Conservation (phyloP, 306 rosid genomes). For the Trifolium repens region DNA sequence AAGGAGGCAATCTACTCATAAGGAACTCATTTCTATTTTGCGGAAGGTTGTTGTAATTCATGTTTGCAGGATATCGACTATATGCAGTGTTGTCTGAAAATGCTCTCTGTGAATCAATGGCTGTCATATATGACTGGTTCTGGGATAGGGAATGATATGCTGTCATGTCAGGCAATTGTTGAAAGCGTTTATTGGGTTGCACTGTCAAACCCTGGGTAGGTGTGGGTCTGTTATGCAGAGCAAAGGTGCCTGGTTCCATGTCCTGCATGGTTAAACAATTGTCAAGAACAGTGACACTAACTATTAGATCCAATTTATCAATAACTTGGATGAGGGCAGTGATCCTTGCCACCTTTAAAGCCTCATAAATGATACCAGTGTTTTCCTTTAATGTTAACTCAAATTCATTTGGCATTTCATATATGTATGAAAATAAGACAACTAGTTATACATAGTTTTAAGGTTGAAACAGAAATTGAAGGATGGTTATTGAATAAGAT, state of each 20-base stretch:
- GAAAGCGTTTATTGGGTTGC: conserved; percentile 31
- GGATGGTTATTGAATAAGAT: conserved; percentile 6
- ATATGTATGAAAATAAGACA: neutral
- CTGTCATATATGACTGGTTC: conserved; percentile 42
- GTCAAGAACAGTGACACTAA: conserved; percentile 36
- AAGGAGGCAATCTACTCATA: conserved; percentile 43
- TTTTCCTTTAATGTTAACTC: neutral
- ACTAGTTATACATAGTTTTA: neutral
- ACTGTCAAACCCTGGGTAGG: conserved; percentile 41
- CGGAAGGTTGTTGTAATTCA: conserved; percentile 46
- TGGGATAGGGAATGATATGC: conserved; percentile 40
- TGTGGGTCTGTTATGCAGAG: conserved; percentile 46
- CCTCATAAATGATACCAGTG: neutral
- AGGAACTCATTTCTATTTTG: conserved; percentile 44
- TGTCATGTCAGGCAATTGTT: conserved; percentile 24
- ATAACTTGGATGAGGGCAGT: conserved; percentile 8
- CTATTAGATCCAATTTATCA: conserved; percentile 28
- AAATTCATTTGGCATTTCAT: conserved; percentile 1
- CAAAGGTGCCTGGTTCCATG: conserved; percentile 44
- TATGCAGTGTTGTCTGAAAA: conserved; percentile 47
- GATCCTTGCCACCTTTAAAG: conserved; percentile 3
- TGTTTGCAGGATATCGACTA: conserved; percentile 45
- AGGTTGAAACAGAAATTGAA: conserved; percentile 12
- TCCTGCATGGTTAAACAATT: conserved; percentile 55
- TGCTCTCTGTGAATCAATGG: conserved; percentile 45